phyloP scores from a whole-genome alignment of 768 basidiomycete genomes.

The Leccinum subtestaceum region DNA sequence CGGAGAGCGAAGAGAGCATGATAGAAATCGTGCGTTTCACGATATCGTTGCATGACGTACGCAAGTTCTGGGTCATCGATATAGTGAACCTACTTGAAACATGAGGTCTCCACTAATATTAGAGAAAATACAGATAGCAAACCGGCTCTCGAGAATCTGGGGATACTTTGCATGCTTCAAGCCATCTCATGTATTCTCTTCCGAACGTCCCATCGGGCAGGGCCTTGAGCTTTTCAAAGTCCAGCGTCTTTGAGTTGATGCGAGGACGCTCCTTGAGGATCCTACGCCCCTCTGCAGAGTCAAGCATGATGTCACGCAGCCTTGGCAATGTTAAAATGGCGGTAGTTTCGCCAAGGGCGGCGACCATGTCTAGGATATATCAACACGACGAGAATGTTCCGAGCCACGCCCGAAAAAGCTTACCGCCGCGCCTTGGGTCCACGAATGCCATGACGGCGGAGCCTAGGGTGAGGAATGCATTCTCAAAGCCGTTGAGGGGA shows the following conservation, averaged over 20 bases:
- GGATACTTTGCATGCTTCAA: conserved; percentile 81
- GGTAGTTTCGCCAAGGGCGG: conserved; percentile 90
- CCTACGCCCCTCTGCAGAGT: conserved; percentile 75
- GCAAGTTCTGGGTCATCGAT: conserved; percentile 94
- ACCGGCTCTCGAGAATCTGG: conserved; percentile 95
- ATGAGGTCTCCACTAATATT: background rate
- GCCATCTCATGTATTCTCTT: conserved; percentile 83
- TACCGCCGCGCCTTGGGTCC: conserved; percentile 84
- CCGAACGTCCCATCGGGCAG: conserved; percentile 84
- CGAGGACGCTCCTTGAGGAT: conserved; percentile 84
- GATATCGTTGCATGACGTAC: conserved; percentile 96
- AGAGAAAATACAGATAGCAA: conserved; percentile 20
- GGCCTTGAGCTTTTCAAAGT: conserved; percentile 62
- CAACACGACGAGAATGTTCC: background rate
- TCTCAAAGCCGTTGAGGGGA: conserved; percentile 79
- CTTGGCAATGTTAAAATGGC: conserved; percentile 74
- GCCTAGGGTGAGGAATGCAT: conserved; percentile 80
- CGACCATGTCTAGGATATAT: conserved; percentile 79
- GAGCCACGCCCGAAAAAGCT: conserved; percentile 23
- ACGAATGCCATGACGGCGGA: conserved; percentile 79
- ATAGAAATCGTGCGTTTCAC: conserved; percentile 97
- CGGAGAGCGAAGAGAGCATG: conserved; percentile 89
- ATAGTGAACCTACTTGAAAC: conserved; percentile 73
- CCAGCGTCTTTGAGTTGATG: conserved; percentile 71
- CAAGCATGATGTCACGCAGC: conserved; percentile 75